Evolutionary conservation across 2,329 filamentous ascomycete genomes (phyloP).

Genomic region (Aspergillus sp.): DNA sequence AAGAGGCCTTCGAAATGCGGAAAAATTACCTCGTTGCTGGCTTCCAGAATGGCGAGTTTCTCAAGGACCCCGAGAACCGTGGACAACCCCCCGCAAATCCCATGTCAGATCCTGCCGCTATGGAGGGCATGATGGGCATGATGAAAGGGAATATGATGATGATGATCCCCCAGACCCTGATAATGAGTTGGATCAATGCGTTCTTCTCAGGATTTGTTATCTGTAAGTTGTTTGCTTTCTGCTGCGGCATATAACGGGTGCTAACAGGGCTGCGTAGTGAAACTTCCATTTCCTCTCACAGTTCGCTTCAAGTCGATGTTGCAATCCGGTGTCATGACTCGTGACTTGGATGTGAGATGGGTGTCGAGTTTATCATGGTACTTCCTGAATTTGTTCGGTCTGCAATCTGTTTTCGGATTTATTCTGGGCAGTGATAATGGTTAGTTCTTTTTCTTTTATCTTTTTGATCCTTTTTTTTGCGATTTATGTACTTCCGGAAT

Average conservation of each 20-base stretch:
- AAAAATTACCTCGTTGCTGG: conserved; percentile 78
- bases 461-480: background rate
- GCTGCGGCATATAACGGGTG: background rate
- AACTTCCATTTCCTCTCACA: conserved; percentile 94
- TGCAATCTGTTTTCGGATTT: conserved; percentile 97
- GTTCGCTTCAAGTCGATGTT: conserved; percentile 99
- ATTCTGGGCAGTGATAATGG: conserved; percentile 94
- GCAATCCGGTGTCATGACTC: conserved; percentile 92
- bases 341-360: conserved; percentile 96
- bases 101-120: conserved; percentile 89
- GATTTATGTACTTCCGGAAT: background rate
- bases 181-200: conserved; percentile 99
- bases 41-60: conserved; percentile 81
- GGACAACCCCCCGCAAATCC: conserved; percentile 90
- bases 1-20: conserved; percentile 72
- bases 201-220: conserved; percentile 99
- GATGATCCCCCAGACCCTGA: conserved; percentile 98
- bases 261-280: conserved; percentile 58
- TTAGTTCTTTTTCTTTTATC: conserved; percentile 48
- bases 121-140: conserved; percentile 99
- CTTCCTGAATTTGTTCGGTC: conserved; percentile 93
- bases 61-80: conserved; percentile 83
- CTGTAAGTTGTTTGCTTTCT: conserved; percentile 56
- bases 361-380: conserved; percentile 99
- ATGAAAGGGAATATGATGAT: conserved; percentile 99